phyloP scores from a whole-genome alignment of 768 basidiomycete species.

The Leucocoprinus leucothites region DNA sequence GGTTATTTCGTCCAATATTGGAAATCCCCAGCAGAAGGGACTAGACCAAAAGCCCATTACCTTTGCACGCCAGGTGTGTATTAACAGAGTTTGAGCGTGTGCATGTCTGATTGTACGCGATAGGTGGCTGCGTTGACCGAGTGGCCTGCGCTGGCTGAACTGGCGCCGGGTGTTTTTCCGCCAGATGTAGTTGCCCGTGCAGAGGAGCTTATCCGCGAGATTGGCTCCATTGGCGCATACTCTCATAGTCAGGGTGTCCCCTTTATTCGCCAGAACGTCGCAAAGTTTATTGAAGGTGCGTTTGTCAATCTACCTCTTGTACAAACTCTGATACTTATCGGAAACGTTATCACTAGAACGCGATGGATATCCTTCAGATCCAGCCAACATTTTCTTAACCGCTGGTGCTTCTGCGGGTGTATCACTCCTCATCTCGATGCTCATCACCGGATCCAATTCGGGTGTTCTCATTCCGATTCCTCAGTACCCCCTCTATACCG shows the following conservation, averaged over 20 bases:
- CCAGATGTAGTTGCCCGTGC: constrained; percentile 83
- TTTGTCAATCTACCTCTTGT: constrained; percentile 12
- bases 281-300: constrained; percentile 84
- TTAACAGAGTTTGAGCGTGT: constrained; percentile 1
- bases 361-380: constrained; percentile 82
- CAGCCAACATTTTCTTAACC: constrained; percentile 90
- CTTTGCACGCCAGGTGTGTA: constrained; percentile 81
- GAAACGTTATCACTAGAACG: constrained; percentile 51
- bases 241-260: constrained; percentile 94
- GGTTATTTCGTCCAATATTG: constrained; percentile 94
- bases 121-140: constrained; percentile 91
- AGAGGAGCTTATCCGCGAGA: constrained; percentile 73
- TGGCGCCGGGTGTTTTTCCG: constrained; percentile 80
- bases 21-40: constrained; percentile 95
- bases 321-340: no score
- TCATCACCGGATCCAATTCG: constrained; percentile 62
- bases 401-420: constrained; percentile 96
- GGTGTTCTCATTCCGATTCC: constrained; percentile 96
- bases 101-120: constrained; percentile 11
- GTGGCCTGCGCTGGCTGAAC: constrained; percentile 79
- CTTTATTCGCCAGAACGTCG: constrained; percentile 82
- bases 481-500: constrained; percentile 97
- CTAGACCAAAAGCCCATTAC: constrained; percentile 93
- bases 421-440: constrained; percentile 78
- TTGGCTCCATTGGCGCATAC: constrained; percentile 93